A percentile compares a stretch with the other conserved stretches of the same genome.
phyloP scores from a whole-genome alignment of 805 yeast genomes.

The Lipomyces japonicus region DNA sequence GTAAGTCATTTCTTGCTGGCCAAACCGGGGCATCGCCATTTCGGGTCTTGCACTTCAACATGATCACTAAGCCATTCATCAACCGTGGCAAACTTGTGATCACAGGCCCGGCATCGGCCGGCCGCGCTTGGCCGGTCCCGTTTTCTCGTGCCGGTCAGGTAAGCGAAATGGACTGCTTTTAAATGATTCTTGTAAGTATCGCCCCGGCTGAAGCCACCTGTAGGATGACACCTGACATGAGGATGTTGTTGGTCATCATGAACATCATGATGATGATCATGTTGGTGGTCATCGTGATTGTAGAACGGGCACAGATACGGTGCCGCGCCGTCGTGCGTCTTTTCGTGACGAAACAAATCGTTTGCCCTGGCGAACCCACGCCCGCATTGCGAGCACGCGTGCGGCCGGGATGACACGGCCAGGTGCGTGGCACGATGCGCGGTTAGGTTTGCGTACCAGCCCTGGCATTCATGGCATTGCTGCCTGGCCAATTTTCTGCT shows the following conservation, averaged over 20 bases:
- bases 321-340: slow-evolving; percentile 76
- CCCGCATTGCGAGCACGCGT: slow-evolving; percentile 68
- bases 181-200: slow-evolving; percentile 90
- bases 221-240: slow-evolving; percentile 83
- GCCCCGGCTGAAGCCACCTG: slow-evolving; percentile 83
- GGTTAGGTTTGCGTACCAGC: slow-evolving; percentile 71
- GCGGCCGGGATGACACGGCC: slow-evolving; percentile 70
- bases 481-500: slow-evolving; percentile 38
- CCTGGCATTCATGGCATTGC: slow-evolving; percentile 66
- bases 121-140: slow-evolving; percentile 61
- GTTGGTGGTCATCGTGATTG: slow-evolving; percentile 35
- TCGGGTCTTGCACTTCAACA: too few relatives aligned
- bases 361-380: slow-evolving; percentile 87
- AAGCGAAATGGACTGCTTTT: slow-evolving; percentile 82
- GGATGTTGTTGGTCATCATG: too few relatives aligned
- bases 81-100: slow-evolving; percentile 57
- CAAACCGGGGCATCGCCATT: too few relatives aligned
- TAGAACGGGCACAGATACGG: slow-evolving; percentile 80
- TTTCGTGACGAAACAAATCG: slow-evolving; percentile 79
- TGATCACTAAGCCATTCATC: slow-evolving; percentile 78
- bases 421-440: slow-evolving; percentile 79
- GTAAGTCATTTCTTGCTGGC: too few relatives aligned
- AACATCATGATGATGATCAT: too few relatives aligned
- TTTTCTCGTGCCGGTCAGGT: slow-evolving; percentile 82
- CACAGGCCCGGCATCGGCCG: slow-evolving; percentile 80